These are phyloP conservation scores for Blastobotrys raffinosifermentans DNA, from an alignment of 1,139 yeast species.

Conservation along the genomic window DNA sequence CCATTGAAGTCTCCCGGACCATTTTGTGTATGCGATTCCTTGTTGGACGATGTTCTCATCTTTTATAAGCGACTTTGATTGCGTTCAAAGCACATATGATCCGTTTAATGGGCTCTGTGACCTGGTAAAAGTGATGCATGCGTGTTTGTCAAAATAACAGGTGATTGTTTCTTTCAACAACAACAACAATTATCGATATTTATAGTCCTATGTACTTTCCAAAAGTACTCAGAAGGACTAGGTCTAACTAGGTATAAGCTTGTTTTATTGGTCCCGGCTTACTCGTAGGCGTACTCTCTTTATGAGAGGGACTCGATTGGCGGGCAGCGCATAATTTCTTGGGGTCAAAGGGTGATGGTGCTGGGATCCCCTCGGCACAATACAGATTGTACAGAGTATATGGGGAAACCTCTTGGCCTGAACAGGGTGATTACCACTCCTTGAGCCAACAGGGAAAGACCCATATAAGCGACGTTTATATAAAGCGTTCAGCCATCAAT, in stretches of 20 bases:
- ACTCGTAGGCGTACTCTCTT: too few species aligned
- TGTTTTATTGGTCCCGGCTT: too few species aligned
- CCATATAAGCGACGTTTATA: constrained; percentile 19
- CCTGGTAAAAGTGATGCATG: constrained; percentile 10
- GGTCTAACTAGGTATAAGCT: constrained; percentile 61
- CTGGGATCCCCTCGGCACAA: too few species aligned
- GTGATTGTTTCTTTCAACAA: constrained; percentile 11
- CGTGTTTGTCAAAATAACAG: constrained; percentile 6
- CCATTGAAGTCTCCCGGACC: constrained; percentile 40
- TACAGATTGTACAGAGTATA: too few species aligned
- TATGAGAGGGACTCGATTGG: too few species aligned
- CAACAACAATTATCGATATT: too few species aligned
- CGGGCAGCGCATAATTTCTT: too few species aligned
- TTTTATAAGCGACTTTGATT: constrained; percentile 34
- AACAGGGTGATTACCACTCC: too few species aligned
- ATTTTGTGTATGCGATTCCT: constrained; percentile 44
- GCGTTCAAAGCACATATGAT: constrained; percentile 62
- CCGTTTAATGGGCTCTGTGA: constrained; percentile 57
- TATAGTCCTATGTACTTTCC: too few species aligned
- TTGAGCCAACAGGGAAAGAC: constrained; percentile 60
- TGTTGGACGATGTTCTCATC: constrained; percentile 32
- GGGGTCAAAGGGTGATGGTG: too few species aligned
- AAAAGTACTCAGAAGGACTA: too few species aligned
- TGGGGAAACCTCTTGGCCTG: too few species aligned
- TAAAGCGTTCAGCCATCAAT: constrained; percentile 10